Conservation (phyloP, 306 rosid genomes). For the Lablab purpureus region DNA sequence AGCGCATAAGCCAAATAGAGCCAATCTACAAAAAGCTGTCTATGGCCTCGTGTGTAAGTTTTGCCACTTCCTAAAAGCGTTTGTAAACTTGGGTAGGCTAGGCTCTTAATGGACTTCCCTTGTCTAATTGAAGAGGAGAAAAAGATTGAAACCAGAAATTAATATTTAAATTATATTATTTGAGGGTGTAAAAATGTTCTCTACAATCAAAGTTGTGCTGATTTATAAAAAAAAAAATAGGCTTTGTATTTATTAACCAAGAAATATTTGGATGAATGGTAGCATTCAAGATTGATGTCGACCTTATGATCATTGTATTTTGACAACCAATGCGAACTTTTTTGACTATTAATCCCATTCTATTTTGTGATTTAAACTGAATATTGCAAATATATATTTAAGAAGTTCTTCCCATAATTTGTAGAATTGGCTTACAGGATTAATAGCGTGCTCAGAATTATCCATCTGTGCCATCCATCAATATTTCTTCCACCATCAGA, state of each 20-base stretch:
- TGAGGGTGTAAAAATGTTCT: neutral
- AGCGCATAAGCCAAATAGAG: neutral
- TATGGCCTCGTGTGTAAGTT: neutral
- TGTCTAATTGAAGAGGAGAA: slow-evolving; percentile 4
- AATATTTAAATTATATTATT: neutral
- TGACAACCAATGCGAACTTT: slow-evolving; percentile 19
- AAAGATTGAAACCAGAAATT: neutral
- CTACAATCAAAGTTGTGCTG: slow-evolving; percentile 3
- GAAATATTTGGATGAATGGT: neutral
- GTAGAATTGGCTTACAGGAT: slow-evolving; percentile 23
- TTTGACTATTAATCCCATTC: neutral
- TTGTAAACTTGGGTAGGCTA: neutral
- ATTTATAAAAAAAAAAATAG: neutral
- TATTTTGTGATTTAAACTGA: neutral
- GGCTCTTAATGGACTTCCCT: slow-evolving; percentile 15
- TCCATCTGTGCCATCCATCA: neutral
- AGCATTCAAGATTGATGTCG: neutral
- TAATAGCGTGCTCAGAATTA: neutral
- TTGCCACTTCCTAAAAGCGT: neutral
- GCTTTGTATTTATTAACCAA: neutral
- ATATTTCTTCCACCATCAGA: neutral
- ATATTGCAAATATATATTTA: neutral
- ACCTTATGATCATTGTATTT: slow-evolving; percentile 16
- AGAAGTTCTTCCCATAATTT: slow-evolving; percentile 6
- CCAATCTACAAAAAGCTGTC: neutral